These are phyloP conservation scores for Psidium friedrichsthalianum DNA, from an alignment of 345 rosid species.

Conservation along the genomic window DNA sequence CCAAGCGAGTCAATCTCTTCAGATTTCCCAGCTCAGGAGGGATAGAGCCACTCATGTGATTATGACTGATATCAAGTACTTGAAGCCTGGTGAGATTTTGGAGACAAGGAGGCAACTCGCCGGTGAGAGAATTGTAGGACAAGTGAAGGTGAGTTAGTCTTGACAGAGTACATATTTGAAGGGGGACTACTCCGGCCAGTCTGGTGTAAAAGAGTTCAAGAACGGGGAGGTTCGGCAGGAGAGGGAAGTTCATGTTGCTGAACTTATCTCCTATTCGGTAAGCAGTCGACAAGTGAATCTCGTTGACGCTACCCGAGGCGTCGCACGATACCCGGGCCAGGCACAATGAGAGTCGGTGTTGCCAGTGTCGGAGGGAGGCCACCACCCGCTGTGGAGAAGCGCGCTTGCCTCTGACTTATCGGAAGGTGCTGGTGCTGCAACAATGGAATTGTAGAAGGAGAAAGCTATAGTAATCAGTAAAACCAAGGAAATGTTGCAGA, in stretches of 20 bases:
- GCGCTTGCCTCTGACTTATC: neutral
- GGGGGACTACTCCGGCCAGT: neutral
- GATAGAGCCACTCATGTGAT: neutral
- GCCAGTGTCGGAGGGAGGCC: neutral
- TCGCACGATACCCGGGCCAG: neutral
- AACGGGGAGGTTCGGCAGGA: neutral
- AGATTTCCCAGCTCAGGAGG: neutral
- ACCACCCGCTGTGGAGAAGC: neutral
- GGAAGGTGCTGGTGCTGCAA: accelerated
- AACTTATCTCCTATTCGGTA: neutral
- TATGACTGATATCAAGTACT: neutral
- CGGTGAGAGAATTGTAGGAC: neutral
- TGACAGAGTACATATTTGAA: neutral
- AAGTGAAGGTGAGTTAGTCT: neutral
- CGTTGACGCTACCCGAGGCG: accelerated
- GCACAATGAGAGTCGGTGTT: accelerated
- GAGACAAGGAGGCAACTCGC: slow-evolving; percentile 4
- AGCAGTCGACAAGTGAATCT: accelerated
- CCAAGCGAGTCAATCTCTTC: neutral
- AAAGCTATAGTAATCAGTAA: neutral
- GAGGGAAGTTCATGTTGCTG: slow-evolving; percentile 8
- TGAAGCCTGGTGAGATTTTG: neutral
- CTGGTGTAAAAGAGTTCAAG: neutral
- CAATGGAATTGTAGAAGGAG: neutral
- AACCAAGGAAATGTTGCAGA: neutral